A percentile compares a stretch with the other conserved stretches of the same genome.
Conservation (phyloP, 148 eudicot species). For the Dysphania ambrosioides region DNA sequence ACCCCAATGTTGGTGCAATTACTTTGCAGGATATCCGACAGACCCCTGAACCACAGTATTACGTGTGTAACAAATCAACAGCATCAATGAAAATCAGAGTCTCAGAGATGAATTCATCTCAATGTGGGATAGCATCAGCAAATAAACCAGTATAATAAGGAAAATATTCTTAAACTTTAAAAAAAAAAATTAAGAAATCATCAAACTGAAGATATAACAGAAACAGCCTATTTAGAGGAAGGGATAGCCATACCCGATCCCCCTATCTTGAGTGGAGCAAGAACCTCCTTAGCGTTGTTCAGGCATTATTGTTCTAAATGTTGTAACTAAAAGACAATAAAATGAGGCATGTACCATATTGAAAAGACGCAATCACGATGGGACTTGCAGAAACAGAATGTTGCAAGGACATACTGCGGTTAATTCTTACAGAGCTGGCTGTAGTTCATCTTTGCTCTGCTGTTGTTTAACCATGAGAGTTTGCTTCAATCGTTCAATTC, state of each 20-base stretch:
- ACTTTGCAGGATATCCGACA: slow-evolving; percentile 33
- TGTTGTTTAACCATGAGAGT: slow-evolving; percentile 53
- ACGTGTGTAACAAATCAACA: neutral
- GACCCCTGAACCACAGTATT: slow-evolving; percentile 45
- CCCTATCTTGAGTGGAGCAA: no score
- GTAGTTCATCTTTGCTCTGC: slow-evolving; percentile 78
- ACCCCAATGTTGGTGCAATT: slow-evolving; percentile 48
- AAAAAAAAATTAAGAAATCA: neutral
- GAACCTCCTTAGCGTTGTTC: neutral
- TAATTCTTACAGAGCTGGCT: slow-evolving; percentile 56
- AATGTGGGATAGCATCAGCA: neutral
- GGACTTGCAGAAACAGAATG: neutral
- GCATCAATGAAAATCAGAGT: neutral
- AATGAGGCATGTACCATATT: neutral
- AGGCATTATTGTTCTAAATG: neutral
- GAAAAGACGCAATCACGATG: neutral
- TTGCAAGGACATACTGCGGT: slow-evolving; percentile 45
- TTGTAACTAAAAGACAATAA: no score
- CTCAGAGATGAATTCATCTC: neutral
- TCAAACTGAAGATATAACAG: no score
- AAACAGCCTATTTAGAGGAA: neutral
- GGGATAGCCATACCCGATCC: no score
- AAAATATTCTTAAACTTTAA: neutral
- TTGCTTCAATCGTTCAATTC: slow-evolving; percentile 50
- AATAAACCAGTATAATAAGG: neutral